phyloP scores from a whole-genome alignment of 306 rosid species.

The Malus orientalis region DNA sequence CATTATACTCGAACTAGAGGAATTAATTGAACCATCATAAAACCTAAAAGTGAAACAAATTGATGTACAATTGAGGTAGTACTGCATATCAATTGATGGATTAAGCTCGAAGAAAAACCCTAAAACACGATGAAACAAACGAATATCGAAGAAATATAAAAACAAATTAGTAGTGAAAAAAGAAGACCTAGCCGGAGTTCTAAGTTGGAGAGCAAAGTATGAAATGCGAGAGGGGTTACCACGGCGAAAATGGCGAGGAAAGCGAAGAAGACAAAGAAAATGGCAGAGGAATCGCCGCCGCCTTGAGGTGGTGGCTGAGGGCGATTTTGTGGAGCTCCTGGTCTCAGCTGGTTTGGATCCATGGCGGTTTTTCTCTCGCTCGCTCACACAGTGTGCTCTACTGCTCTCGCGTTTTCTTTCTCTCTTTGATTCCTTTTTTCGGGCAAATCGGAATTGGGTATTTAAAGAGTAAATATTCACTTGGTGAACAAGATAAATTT shows the following conservation, averaged over 20 bases:
- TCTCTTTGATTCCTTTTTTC: not conserved
- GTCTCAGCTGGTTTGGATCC: conserved; percentile 44
- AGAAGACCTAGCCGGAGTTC: not conserved
- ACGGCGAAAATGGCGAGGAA: conserved; percentile 40
- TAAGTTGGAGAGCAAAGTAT: not conserved
- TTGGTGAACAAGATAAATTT: no score
- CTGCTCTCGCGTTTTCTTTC: not conserved
- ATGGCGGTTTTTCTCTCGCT: conserved; percentile 27
- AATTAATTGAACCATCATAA: not conserved
- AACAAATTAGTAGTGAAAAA: no score
- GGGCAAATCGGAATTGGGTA: not conserved
- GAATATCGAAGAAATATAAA: not conserved
- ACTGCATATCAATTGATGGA: not conserved
- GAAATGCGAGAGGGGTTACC: conserved; percentile 33
- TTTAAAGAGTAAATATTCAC: not conserved
- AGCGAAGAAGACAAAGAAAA: conserved; percentile 18
- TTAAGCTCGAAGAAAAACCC: not conserved
- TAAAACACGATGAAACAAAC: not conserved
- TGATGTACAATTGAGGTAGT: not conserved
- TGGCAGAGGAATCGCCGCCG: conserved; percentile 22
- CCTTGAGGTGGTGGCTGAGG: conserved; percentile 11
- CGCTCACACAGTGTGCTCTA: not conserved
- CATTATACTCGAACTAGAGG: not conserved
- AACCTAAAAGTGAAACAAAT: not conserved
- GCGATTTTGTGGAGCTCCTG: conserved; percentile 16